phyloP scores from a whole-genome alignment of 1,284 basidiomycete species.

The Cutaneotrichosporon dermatis region DNA sequence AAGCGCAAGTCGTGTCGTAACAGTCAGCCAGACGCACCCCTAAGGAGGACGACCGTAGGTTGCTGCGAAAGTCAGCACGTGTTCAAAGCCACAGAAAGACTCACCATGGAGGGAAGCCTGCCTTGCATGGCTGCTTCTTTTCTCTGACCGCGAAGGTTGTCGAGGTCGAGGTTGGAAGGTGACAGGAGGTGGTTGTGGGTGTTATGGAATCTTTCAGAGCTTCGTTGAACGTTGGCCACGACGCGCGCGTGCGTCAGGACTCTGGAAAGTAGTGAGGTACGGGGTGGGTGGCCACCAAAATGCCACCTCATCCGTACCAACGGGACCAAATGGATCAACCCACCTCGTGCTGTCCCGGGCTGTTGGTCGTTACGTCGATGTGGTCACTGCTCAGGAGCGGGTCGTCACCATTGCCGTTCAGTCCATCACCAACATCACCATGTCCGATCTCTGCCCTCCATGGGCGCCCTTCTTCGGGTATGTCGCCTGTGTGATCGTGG shows the following conservation, averaged over 20 bases:
- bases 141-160: constrained; percentile 1
- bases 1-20: no score
- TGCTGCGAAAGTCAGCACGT: constrained; percentile 56
- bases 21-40: constrained; percentile 45
- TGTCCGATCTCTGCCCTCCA: constrained; percentile 47
- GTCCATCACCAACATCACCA: constrained; percentile 15
- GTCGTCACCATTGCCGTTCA: not conserved
- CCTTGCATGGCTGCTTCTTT: constrained; percentile 37
- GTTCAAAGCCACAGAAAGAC: constrained; percentile 3
- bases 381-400: not conserved
- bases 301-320: not conserved
- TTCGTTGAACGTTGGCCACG: constrained; percentile 4
- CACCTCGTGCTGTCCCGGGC: not conserved
- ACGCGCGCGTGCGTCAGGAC: constrained; percentile 5
- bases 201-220: constrained; percentile 12
- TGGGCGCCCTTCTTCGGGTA: constrained; percentile 51
- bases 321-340: constrained; percentile 2
- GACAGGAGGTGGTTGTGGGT: not conserved
- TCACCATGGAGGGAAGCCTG: constrained; percentile 47
- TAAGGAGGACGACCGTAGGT: constrained; percentile 88
- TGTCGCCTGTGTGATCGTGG: not conserved
- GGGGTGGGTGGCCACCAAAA: not conserved
- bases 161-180: not conserved
- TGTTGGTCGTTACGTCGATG: constrained; percentile 1
- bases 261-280: no score